Evolutionary conservation across 1,284 basidiomycete genomes (phyloP).

Genomic region (Tausonia pullulans): DNA sequence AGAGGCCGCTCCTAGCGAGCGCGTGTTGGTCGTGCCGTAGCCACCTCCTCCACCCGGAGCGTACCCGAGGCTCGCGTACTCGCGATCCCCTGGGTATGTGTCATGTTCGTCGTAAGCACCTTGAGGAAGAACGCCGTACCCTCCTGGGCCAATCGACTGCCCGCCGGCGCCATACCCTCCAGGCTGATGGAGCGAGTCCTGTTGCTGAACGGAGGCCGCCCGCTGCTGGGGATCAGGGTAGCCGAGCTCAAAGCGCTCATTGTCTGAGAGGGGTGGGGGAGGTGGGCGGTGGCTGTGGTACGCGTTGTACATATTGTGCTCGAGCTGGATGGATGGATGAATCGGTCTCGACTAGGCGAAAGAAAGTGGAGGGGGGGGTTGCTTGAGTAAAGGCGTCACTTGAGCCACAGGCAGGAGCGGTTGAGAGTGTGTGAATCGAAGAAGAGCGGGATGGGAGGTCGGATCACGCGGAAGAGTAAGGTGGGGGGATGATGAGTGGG

Average conservation of each 20-base stretch:
- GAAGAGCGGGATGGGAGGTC: too few species aligned
- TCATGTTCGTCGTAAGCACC: conserved; percentile 1
- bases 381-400: too few species aligned
- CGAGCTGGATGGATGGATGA: too few species aligned
- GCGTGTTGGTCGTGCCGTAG: background rate
- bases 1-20: background rate
- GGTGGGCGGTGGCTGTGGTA: background rate
- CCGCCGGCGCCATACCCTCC: background rate
- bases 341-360: too few species aligned
- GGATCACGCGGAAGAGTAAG: too few species aligned
- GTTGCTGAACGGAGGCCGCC: background rate
- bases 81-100: background rate
- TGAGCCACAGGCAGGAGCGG: too few species aligned
- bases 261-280: background rate
- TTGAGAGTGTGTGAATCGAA: too few species aligned
- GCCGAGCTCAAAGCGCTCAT: conserved; percentile 11
- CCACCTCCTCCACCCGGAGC: background rate
- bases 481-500: too few species aligned
- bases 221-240: conserved; percentile 1
- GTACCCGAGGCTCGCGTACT: background rate
- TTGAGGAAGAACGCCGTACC: conserved; percentile 12
- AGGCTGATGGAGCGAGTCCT: background rate
- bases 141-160: background rate
- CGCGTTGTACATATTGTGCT: too few species aligned
- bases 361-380: too few species aligned